These are phyloP conservation scores for Heimioporus sp. DNA, from an alignment of 768 basidiomycete genomes.

Conservation along the genomic window DNA sequence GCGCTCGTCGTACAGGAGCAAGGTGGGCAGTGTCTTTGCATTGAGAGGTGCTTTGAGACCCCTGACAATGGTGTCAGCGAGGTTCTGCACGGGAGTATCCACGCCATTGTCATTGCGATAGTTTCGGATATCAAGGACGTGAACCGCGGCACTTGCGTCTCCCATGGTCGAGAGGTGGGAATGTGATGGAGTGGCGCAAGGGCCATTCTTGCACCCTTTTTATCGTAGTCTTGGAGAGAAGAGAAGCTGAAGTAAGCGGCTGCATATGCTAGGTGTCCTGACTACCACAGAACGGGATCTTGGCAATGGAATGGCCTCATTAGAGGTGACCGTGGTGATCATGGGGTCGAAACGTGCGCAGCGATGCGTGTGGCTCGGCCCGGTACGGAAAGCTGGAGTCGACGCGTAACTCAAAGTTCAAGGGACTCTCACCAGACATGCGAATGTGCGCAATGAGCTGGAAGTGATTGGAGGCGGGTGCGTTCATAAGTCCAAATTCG, in stretches of 20 bases:
- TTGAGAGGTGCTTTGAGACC: conserved; percentile 56
- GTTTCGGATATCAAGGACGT: conserved; percentile 23
- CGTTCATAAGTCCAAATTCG: too few species aligned
- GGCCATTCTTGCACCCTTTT: background rate
- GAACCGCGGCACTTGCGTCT: conserved; percentile 14
- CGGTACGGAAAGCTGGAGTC: too few species aligned
- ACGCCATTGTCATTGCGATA: conserved; percentile 5
- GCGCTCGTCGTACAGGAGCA: conserved; percentile 82
- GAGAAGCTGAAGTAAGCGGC: conserved; percentile 15
- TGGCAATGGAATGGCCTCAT: too few species aligned
- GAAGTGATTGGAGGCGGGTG: too few species aligned
- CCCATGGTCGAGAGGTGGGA: conserved; percentile 14
- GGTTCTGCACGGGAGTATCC: conserved; percentile 23
- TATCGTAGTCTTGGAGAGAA: background rate
- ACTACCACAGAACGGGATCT: too few species aligned
- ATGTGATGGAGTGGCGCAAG: background rate
- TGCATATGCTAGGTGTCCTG: too few species aligned
- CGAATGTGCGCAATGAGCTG: too few species aligned
- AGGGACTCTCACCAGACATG: too few species aligned
- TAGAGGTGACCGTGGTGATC: too few species aligned
- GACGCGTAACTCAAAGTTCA: too few species aligned
- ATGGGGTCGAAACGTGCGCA: too few species aligned
- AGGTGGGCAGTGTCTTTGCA: conserved; percentile 69
- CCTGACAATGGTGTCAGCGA: conserved; percentile 45
- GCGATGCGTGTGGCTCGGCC: too few species aligned